Evolutionary conservation across 73 alveolate species (phyloP), one percentile per base, ranked within the genome.

Genomic region (Stentor roeselii): DNA sequence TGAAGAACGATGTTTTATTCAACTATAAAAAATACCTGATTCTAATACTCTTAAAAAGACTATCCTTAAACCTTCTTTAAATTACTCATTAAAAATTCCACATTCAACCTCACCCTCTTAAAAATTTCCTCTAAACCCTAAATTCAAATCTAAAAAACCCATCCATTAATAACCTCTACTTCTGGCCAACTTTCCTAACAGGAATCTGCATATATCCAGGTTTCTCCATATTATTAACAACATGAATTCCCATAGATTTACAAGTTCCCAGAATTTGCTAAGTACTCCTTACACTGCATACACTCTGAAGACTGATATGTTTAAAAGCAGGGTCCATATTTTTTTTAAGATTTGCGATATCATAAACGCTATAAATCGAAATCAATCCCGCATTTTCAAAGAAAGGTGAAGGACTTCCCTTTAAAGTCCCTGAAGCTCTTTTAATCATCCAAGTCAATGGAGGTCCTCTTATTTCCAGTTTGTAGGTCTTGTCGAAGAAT

Each of bases 401-500:
- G 14, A 91, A 92, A 32, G 95, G 90, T 75, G 60, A 34, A 50
- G 78, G 89, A 32, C 89, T 60, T 2, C 90, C 93, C 37, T 78
- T 88, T 21, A 59, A 82, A 21, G 84, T 78, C 3, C 95, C 93
- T 35, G 95, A 80, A 6, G 95, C 95, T 59, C 86, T 90, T 83
- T 88, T 90, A 31, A 90, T 59, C 83, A 90, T 87, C 90, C 90
- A 90, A 40, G 90, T 41, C n/a, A 91, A 83, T 32, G 95, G 95
- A 41, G 95, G 95, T 4, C 91, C 90, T 76, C 78, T 78, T 60
- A 89, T 76, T 11, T 42, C 83, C 38, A 90, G 76, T 42, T 74
- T 84, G 67, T 87, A 90, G 36, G 88, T 83, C 83, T 91, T 83
- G 74, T 90, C 95, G 2, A 37, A 83, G 42, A 60, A 88, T 15